Percentiles rank a stretch among this genome's conserved stretches.
These are phyloP conservation scores for Ogataea philodendri DNA, from an alignment of 805 yeast genomes.

Conservation along the genomic window DNA sequence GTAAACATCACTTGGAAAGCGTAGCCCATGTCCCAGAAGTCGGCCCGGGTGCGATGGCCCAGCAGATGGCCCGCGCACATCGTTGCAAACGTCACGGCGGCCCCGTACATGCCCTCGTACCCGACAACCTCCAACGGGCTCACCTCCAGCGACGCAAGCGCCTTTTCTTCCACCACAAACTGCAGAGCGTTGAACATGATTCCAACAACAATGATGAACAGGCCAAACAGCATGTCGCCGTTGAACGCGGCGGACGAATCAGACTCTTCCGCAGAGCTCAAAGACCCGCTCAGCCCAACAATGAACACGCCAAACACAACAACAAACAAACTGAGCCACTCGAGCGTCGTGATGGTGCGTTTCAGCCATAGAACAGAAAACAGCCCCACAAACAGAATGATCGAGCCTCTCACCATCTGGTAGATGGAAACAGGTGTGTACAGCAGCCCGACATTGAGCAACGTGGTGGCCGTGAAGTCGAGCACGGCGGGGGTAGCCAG, in stretches of 20 bases:
- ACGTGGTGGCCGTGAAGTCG: slow-evolving; percentile 70
- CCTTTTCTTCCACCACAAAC: slow-evolving; percentile 74
- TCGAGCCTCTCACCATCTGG: slow-evolving; percentile 83
- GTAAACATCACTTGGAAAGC: slow-evolving; percentile 49
- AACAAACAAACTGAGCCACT: slow-evolving; percentile 65
- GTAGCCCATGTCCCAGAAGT: slow-evolving; percentile 55
- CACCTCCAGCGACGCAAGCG: slow-evolving; percentile 50
- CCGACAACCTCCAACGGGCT: slow-evolving; percentile 68
- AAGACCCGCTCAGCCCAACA: slow-evolving; percentile 70
- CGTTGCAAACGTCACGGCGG: slow-evolving; percentile 40
- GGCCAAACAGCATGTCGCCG: slow-evolving; percentile 49
- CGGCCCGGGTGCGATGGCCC: slow-evolving; percentile 40
- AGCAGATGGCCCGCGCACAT: slow-evolving; percentile 45
- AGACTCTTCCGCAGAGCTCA: slow-evolving; percentile 21
- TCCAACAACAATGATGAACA: slow-evolving; percentile 55
- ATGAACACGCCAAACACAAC: slow-evolving; percentile 68
- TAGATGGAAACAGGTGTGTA: slow-evolving; percentile 77
- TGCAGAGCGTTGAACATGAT: slow-evolving; percentile 72
- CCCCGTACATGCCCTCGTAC: slow-evolving; percentile 71
- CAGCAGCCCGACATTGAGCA: slow-evolving; percentile 71
- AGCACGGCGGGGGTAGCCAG: slow-evolving; percentile 65
- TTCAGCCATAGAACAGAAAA: slow-evolving; percentile 63
- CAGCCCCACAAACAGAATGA: slow-evolving; percentile 72
- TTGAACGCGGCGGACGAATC: slow-evolving; percentile 9
- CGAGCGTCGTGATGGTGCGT: slow-evolving; percentile 52